Conservation (phyloP, 495 filamentous ascomycete genomes). For the Neurospora sp. region DNA sequence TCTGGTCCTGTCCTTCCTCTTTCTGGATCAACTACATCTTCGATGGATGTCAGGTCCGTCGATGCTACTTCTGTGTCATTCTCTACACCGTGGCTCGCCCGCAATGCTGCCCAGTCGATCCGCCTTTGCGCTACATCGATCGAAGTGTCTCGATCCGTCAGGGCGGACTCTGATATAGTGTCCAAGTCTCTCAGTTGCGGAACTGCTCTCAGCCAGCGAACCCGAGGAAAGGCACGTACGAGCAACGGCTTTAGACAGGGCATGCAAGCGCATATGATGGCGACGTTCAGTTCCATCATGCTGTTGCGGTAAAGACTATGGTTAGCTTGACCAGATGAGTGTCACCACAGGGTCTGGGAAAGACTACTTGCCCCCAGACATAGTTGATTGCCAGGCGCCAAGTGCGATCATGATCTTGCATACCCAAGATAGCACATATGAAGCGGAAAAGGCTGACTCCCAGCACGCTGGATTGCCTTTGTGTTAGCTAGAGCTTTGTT, state of each 20-base stretch:
- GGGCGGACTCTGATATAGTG: constrained; percentile 1
- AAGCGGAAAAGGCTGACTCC: constrained; percentile 13
- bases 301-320: not conserved
- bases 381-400: constrained; percentile 11
- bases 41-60: not conserved
- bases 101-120: not conserved
- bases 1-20: not conserved
- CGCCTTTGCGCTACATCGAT: not conserved
- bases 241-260: constrained; percentile 12
- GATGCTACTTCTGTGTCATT: not conserved
- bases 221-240: constrained; percentile 4
- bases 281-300: constrained; percentile 12
- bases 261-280: constrained; percentile 16
- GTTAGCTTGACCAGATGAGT: not conserved
- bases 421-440: not conserved
- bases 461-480: constrained; percentile 4
- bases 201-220: not conserved
- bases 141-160: not conserved
- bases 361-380: constrained; percentile 11
- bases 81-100: not conserved
- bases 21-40: not conserved
- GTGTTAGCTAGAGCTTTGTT: not conserved
- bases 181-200: not conserved
- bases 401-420: constrained; percentile 1
- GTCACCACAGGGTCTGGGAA: not conserved